Base-by-base conservation (phyloP, 805 yeast species). In the Kodamaea laetipori region DNA sequence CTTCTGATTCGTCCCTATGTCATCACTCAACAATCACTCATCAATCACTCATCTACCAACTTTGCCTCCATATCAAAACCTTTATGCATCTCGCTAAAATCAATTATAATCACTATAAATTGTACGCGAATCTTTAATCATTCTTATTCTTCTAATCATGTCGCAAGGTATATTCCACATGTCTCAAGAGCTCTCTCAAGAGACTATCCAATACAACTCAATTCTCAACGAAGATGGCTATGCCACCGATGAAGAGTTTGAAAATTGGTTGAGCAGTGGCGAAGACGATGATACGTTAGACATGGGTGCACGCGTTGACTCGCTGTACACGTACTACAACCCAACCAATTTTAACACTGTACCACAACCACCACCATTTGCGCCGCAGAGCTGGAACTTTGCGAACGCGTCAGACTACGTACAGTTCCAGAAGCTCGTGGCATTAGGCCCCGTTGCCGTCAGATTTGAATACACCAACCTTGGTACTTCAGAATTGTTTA, bases 161-260 rank as follows among this genome's bases (percentile, higher is more conserved):
- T 21, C 24, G 8, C 24, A 21, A 21, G 24, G 24, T 21, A 21
- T 21, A 6, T 21, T 21, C 24, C 24, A 21, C 34, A 30, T 30
- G 34, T 30, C 34, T 30, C 34, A 30, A 30, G 34, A 13, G 19
- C 19, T 30, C 19, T 30, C 34, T 3, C 34, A 30, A 7, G 34
- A 30, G 17, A 30, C 34, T 4, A 30, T 30, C 17, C 34, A 30
- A 17, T 30, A 30, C 34, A 15, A 30, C 11, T n/a, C 34, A 8
- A 17, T 30, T 15, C 34, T 30, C 15, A 4, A 15, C 17, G 34
- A 30, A 15, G 34, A 30, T 30, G 19, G 34, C 5, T 30, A 30
- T 15, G 15, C 34, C 3, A 13, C 19, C 17, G 34, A 30, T 7
- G 34, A 30, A 13, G 34, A 15, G 10, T 15, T 30, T 30, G 34